Base-by-base conservation (phyloP, 2,329 filamentous ascomycete genomes). In the Fusarium udum region DNA sequence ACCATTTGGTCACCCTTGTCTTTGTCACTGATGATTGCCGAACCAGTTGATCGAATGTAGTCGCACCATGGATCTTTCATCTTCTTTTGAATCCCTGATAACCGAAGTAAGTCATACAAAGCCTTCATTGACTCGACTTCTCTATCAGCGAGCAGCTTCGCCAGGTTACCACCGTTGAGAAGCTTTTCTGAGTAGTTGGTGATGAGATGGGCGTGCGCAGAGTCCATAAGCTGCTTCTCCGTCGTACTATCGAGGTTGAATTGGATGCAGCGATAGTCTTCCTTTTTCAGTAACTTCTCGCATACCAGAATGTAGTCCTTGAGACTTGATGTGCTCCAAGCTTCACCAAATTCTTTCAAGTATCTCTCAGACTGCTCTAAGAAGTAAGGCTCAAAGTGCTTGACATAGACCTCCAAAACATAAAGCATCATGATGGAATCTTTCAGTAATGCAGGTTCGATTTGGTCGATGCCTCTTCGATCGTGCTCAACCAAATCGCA, bases 171-270 rank as follows among this genome's bases (percentile, higher is more conserved):
- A 61, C 87, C 81, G 72, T 93, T 88, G 12, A 94, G 85, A 13
- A 95, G 85, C 73, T 91, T 88, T 22, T 86, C 85, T 28, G 92
- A 88, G 76, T 93, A 92, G 31, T 90, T 85, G 22, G 88, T 85
- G 39, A 99, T 90, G 28, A 98, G 83, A 57, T 91, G 89, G 7
- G 88, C 84, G 78, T 98, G 93, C 6, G 96, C 89, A 32, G 91
- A 85, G 26, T 91, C 88, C 46, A 95, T 90, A 10, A 98, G 84
- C 73, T 92, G 90, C 74, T 92, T 89, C 80, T 94, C 93, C 0
- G 96, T 98, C 28, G 92, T 93, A 70, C 90, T 92, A 79, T 97
- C 94, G 49, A 99, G 87, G 67, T 93, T 92, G 82, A 93, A 97
- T 24, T 89, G 85, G 69, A 96, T 93, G 79, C 95, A 97, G 42